phyloP scores from a whole-genome alignment of 768 basidiomycete genomes.

The Suillus hirtellus region DNA sequence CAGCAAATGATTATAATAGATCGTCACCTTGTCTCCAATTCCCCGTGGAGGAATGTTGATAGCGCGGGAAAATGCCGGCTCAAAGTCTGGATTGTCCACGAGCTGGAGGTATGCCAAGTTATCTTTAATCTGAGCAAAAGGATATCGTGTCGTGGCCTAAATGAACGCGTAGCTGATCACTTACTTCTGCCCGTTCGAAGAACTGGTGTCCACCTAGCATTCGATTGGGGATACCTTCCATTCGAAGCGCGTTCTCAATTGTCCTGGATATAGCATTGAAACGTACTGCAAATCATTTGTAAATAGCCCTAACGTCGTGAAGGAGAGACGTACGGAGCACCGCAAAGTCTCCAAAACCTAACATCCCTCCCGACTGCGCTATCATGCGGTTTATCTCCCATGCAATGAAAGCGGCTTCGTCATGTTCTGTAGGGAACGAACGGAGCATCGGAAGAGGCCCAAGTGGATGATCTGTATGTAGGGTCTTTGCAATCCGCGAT shows the following conservation, averaged over 20 bases:
- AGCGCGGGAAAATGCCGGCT: conserved; percentile 70
- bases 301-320: conserved; percentile 7
- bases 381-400: conserved; percentile 74
- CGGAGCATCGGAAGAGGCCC: conserved; percentile 63
- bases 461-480: conserved; percentile 65
- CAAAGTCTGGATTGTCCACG: conserved; percentile 67
- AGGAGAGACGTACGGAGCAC: conserved; percentile 61
- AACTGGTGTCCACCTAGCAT: conserved; percentile 83
- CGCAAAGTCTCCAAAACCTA: conserved; percentile 77
- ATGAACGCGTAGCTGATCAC: conserved; percentile 12
- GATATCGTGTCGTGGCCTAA: background rate
- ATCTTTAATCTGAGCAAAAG: conserved; percentile 64
- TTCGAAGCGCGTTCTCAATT: conserved; percentile 76
- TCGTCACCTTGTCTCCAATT: conserved; percentile 72
- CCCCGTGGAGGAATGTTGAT: conserved; percentile 72
- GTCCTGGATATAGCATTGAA: conserved; percentile 78
- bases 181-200: conserved; percentile 80
- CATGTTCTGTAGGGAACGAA: conserved; percentile 51
- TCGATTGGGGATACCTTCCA: conserved; percentile 72
- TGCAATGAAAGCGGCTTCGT: conserved; percentile 73
- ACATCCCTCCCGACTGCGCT: conserved; percentile 69
- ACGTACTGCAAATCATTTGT: conserved; percentile 52
- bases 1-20: conserved; percentile 6
- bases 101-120: conserved; percentile 81
- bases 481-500: conserved; percentile 69